phyloP scores from a whole-genome alignment of 345 rosid genomes.

The Eucalyptus dawsonii region DNA sequence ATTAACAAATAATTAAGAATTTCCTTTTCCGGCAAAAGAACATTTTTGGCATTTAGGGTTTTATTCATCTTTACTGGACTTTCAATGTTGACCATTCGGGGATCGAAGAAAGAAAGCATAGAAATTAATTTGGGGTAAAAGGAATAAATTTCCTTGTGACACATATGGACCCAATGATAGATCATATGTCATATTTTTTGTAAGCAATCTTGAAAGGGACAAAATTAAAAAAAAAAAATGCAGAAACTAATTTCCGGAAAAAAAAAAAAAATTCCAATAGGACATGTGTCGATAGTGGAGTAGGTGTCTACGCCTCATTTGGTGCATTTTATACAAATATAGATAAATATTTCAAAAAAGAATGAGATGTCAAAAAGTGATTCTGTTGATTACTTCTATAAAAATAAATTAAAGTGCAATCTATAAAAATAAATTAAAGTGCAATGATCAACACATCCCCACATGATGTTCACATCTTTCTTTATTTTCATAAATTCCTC shows the following conservation, averaged over 20 bases:
- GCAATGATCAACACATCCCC: not conserved
- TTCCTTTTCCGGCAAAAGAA: too few relatives aligned
- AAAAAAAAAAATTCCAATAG: rapidly evolving
- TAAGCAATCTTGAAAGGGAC: not conserved
- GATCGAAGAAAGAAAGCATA: not conserved
- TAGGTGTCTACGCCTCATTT: not conserved
- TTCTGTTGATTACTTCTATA: not conserved
- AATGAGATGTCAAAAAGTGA: not conserved
- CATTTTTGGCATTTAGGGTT: not conserved
- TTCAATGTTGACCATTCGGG: not conserved
- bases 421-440: not conserved
- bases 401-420: not conserved
- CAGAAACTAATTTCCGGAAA: not conserved
- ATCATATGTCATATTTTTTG: not conserved
- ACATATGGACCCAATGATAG: not conserved
- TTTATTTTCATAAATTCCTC: not conserved
- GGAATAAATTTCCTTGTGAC: not conserved
- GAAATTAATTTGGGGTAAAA: not conserved
- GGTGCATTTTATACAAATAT: not conserved
- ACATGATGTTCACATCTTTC: not conserved
- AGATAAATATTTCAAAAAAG: not conserved
- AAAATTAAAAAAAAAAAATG: too few relatives aligned
- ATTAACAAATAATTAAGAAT: not conserved
- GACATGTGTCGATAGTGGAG: not conserved
- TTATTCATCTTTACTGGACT: not conserved